Evolutionary conservation across 2,329 filamentous ascomycete genomes (phyloP), one percentile per base, ranked within the genome.

Genomic region (Colletotrichum sp.): DNA sequence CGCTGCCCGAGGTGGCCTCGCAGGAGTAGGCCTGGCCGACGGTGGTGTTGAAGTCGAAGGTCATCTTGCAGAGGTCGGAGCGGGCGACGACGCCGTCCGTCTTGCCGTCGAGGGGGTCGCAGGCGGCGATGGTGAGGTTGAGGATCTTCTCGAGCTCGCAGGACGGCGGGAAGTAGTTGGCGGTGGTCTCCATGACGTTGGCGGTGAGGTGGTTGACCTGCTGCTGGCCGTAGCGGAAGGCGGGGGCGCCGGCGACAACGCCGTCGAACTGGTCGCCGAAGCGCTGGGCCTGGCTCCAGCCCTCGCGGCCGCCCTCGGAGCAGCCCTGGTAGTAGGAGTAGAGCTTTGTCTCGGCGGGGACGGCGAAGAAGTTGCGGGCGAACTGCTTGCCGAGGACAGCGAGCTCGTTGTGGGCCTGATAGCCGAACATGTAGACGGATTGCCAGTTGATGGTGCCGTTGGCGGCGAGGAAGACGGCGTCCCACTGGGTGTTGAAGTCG

Each of bases 261-360:
- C 88, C 88, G 75, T 89, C 87, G 72, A 86, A 88, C 78, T 88
- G 78, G 71, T 87, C 84, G 10, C 86, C 86, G 78, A 85, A 90
- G 18, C 88, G 86, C 79, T 91, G 89, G 3, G 89, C 82, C 80
- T 90, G 88, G 72, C 84, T 86, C 84, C 84, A 86, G 16, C 84
- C 87, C 78, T 89, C 86, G 7, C 87, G 84, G 3, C 87, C 89
- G 24, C 89, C 89, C 67, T 91, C 89, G 15, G 88, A 90, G 80
- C 89, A 91, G 5, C 88, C 89, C 77, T 89, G 85, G 78, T 88
- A 91, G 82, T 90, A 90, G 3, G 87, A 83, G 80, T 87, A 88
- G 13, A 84, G 64, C 75, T 81, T 82, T 16, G 78, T 69, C 1
- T 83, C 80, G 2, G 84, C 80, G 0, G 38, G 7, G 4, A 73